phyloP scores from a whole-genome alignment of 768 basidiomycete genomes.

The Suillus ampliporus region DNA sequence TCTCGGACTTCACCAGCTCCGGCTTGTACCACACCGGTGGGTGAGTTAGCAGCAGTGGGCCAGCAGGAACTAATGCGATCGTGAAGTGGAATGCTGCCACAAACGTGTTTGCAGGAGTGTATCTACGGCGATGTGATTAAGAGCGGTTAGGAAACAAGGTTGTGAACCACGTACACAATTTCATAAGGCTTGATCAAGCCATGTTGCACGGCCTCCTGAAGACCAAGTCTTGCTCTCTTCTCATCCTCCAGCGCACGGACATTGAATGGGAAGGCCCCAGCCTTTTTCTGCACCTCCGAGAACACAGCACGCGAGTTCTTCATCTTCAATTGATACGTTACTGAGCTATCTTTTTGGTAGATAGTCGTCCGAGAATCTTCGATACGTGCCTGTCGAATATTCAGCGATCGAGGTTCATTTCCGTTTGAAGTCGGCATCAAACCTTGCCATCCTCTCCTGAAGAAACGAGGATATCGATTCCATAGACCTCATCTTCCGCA shows the following conservation, averaged over 20 bases:
- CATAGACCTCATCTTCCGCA: constrained; percentile 94
- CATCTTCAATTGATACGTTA: constrained; percentile 97
- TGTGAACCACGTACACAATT: constrained; percentile 69
- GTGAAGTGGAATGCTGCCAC: constrained; percentile 99
- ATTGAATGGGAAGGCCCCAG: constrained; percentile 98
- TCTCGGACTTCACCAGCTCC: constrained; percentile 88
- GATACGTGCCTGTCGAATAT: constrained; percentile 70
- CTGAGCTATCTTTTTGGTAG: constrained; percentile 85
- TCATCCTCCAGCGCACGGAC: constrained; percentile 94
- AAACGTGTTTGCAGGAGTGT: constrained; percentile 80
- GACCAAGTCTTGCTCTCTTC: constrained; percentile 92
- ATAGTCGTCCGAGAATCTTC: constrained; percentile 93
- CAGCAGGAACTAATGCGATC: constrained; percentile 88
- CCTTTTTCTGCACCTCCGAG: constrained; percentile 97
- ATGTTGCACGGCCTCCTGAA: constrained; percentile 96
- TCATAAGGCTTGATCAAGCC: constrained; percentile 94
- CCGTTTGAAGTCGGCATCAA: not conserved
- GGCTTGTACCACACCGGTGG: constrained; percentile 93
- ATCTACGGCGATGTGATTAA: constrained; percentile 47
- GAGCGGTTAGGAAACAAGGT: not conserved
- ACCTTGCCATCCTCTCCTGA: constrained; percentile 93
- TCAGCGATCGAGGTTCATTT: not conserved
- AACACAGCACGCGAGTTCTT: constrained; percentile 97
- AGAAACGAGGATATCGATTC: constrained; percentile 89
- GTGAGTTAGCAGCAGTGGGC: constrained; percentile 86